Base-by-base conservation (phyloP, 2,329 filamentous ascomycete genomes). In the Allantophomopsis cytisporea region DNA sequence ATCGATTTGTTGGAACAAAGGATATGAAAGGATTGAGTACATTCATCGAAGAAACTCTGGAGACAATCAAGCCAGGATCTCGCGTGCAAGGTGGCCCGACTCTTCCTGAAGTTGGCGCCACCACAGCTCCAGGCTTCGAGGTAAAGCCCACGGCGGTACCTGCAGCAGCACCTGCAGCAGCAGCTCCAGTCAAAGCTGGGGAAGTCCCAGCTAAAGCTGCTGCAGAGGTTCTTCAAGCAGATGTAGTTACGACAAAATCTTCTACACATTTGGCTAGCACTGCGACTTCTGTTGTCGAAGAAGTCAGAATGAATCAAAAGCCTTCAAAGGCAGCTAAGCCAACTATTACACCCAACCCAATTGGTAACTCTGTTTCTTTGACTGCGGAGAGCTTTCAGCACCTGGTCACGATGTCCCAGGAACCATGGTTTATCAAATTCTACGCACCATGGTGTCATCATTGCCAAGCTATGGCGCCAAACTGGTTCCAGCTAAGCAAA, bases 361-460 rank as follows among this genome's bases (percentile, higher is more conserved):
- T 80, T 32, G 91, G 91, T 6, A 65, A 71, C 13, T 93, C 86
- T 6, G 68, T 86, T 28, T 62, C 78, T 6, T 69, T 98, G 39
- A 87, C 78, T 2, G 80, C 83, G 1, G 87, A 95, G 55, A 84
- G 69, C 46, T 98, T 98, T 64, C 81, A 93, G 56, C 77, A 74
- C 42, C 66, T 81, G 31, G 88, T 98, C 36, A 94, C 86, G 3
- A 83, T 80, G 57, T 87, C 86, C 0, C 76, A 83, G 46, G 87
- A 96, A 46, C 81, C 88, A 5, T 98, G 91, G 91, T 95, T 98
- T 55, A 78, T 98, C 68, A 98, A 98, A 61, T 96, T 98, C 58
- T 96, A 95, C 58, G 88, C 86, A 14, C 93, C 91, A 5, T 96
- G 89, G 91, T 98, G 91, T 59, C 77, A 80, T 50, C 91, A 98